Percentiles rank a stretch among this genome's conserved stretches.
Evolutionary conservation across 345 rosid species (phyloP).

Genomic region (Lepidium africanum): DNA sequence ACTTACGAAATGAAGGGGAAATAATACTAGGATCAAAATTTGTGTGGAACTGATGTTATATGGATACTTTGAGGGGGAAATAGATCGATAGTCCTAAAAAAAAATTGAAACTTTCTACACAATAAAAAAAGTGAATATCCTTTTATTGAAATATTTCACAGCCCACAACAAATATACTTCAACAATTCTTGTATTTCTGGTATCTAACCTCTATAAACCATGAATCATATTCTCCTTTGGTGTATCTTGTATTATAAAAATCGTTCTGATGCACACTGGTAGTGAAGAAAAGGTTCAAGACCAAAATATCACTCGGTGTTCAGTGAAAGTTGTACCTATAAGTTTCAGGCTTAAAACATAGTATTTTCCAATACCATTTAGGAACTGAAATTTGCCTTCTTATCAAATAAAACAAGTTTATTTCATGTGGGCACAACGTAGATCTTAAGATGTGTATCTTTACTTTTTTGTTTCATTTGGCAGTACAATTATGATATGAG

Average conservation of each 20-base stretch:
- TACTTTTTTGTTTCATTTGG: slow-evolving; percentile 1
- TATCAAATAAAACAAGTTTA: neutral
- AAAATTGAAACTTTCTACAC: neutral
- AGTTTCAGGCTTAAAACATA: slow-evolving; percentile 29
- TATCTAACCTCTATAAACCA: neutral
- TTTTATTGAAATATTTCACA: slow-evolving; percentile 83
- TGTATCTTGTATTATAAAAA: neutral
- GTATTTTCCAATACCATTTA: neutral
- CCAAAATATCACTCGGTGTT: slow-evolving; percentile 56
- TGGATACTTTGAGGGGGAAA: no score
- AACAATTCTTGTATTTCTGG: neutral
- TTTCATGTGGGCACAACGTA: neutral
- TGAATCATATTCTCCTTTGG: neutral
- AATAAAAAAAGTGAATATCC: slow-evolving; percentile 90
- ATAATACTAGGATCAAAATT: no score
- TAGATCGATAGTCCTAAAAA: no score
- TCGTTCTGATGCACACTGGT: slow-evolving; percentile 46
- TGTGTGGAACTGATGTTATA: no score
- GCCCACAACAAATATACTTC: slow-evolving; percentile 64
- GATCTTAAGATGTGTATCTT: neutral
- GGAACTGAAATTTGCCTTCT: neutral
- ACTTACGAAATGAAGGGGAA: no score
- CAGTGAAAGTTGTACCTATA: slow-evolving; percentile 85
- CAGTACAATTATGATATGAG: slow-evolving; percentile 85
- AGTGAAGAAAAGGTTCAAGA: slow-evolving; percentile 55